Base-by-base conservation (phyloP, 2,329 filamentous ascomycete species). In the Trichoderma endophyticum region DNA sequence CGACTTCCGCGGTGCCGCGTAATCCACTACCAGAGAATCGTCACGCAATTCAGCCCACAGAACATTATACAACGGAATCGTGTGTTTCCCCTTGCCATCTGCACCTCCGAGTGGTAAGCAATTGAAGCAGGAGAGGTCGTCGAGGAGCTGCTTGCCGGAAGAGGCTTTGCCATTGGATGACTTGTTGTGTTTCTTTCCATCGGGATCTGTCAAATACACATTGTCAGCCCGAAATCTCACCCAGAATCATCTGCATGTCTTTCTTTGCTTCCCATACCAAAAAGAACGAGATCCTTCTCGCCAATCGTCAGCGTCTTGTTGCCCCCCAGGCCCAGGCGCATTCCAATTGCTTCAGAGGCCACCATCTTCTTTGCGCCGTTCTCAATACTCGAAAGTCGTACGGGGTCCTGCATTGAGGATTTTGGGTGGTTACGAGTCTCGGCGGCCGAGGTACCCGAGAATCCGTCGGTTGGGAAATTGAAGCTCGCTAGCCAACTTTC, bases 11-110 rank as follows among this genome's bases (percentile, higher is more conserved):
- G 83, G 85, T 36, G 87, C 82, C 61, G 93, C 93, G 80, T 93
- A 96, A 66, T 91, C 89, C 78, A 98, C 90, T 8, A 87, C 87
- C 64, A 97, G 82, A 34, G 87, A 86, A 70, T 84, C 84, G 59
- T 87, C 84, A 63, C 85, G 84, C 32, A 92, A 79, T 75, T 93
- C 90, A 51, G 92, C 93, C 91, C 93, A 97, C 63, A 98, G 89
- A 73, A 98, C 84, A 79, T 97, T 92, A 83, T 93, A 95, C 73
- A 94, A 91, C 2, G 93, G 90, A 34, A 98, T 91, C 6, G 77
- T 77, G 26, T 79, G 75, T 12, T 76, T 78, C 9, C 75, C 71
- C 59, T 71, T 63, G n/a, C 73, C 72, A 66, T 75, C 80, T 81
- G 61, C 51, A 24, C 34, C 34, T 34, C 34, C 54, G 43, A 21